Base-by-base conservation (phyloP, 169 alveolate genomes). In the Eimeria zaria region DNA sequence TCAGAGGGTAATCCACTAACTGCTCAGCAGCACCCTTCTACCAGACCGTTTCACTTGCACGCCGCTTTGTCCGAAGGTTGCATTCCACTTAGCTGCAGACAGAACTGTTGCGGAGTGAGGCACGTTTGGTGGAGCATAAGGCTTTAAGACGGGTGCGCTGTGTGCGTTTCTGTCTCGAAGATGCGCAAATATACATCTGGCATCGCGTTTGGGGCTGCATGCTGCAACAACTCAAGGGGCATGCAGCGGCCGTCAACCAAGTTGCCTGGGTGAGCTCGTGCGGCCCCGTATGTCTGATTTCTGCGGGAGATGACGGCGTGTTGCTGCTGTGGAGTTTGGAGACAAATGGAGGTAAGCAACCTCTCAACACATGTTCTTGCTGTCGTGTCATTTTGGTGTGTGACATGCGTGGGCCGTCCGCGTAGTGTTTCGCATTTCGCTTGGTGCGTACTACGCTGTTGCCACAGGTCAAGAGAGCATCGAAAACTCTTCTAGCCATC, bases 151-250 rank as follows among this genome's bases (percentile, higher is more conserved):
- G 53, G 51, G 51, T 4, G 81, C 81, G 11, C 30, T 33, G 51
- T 71, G 53, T 33, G 73, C 71, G 64, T 53, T 46, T 22, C 14
- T 39, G 11, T 41, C 81, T 62, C 20, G 60, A 91, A 91, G 96
- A 98, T 83, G 97, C 98, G n/a, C 97, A 97, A 95, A 97, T 98
- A n/a, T 98, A 98, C 96, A 97, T 98, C 55, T 98, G 99, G 99
- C 98, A 97, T 87, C 97, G 97, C 93, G 85, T 98, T 0, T 97
- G 97, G 95, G 99, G 99, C 30, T 96, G 97, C 62, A 97, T 98
- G 71, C 95, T 98, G 55, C 96, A 97, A 76, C 98, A 97, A 18
- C 95, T 98, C 51, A 87, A 93, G 71, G 98, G 98, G 24, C 99
- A 98, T 91, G 97, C 98, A 7, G 96, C 99, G 30, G 97, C 98